Conservation (phyloP, 768 basidiomycete genomes). For the Favolaschia claudopus region DNA sequence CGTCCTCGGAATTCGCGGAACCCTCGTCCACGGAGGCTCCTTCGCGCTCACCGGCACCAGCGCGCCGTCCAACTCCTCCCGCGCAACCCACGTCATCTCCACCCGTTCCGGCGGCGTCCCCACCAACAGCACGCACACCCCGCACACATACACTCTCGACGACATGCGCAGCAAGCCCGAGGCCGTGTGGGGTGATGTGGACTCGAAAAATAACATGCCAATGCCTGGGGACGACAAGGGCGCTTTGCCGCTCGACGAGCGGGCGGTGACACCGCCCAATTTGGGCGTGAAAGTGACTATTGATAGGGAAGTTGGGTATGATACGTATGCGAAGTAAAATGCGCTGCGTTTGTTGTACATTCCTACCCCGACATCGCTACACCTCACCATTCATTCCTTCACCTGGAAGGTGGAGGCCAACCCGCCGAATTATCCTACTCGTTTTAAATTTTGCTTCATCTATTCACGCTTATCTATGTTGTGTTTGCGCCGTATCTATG, state of each 20-base stretch:
- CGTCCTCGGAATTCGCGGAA: slow-evolving; percentile 82
- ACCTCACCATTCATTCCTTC: too few species aligned
- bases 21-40: slow-evolving; percentile 73
- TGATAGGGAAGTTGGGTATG: slow-evolving; percentile 63
- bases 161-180: slow-evolving; percentile 58
- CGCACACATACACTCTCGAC: slow-evolving; percentile 61
- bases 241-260: slow-evolving; percentile 45
- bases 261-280: slow-evolving; percentile 33
- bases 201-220: slow-evolving; percentile 50
- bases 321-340: slow-evolving; percentile 37
- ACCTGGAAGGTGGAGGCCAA: too few species aligned
- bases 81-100: slow-evolving; percentile 60
- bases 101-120: slow-evolving; percentile 51
- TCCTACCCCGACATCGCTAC: neutral
- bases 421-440: too few species aligned
- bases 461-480: too few species aligned
- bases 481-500: too few species aligned
- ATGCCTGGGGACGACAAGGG: slow-evolving; percentile 49
- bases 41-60: slow-evolving; percentile 64
- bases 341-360: neutral
- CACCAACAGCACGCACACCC: slow-evolving; percentile 43
- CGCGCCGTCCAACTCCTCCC: slow-evolving; percentile 50
- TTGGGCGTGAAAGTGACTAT: slow-evolving; percentile 68
- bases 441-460: too few species aligned
- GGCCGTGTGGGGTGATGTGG: slow-evolving; percentile 51